Conservation (phyloP, 768 basidiomycete species). For the Gloeostereum incarnatum region DNA sequence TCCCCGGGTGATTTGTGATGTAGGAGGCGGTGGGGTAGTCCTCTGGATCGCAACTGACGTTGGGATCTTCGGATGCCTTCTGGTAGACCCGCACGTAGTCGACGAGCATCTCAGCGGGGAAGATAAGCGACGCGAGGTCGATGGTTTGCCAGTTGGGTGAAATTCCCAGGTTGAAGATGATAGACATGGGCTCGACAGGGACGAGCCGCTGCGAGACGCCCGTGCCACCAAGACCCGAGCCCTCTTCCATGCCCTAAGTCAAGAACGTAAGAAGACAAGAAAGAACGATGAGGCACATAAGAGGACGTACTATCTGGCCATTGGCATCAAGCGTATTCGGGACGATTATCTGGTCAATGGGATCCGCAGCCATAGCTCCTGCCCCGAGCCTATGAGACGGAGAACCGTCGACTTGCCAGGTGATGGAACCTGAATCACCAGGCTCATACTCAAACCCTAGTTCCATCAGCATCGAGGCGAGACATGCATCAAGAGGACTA, state of each 20-base stretch:
- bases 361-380: constrained; percentile 34
- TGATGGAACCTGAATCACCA: constrained; percentile 53
- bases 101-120: constrained; percentile 62
- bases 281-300: too few species aligned
- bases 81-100: constrained; percentile 85
- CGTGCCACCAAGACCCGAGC: constrained; percentile 20
- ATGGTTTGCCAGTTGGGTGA: constrained; percentile 58
- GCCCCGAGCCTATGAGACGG: constrained; percentile 45
- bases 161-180: constrained; percentile 56
- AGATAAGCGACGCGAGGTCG: constrained; percentile 45
- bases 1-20: constrained; percentile 43
- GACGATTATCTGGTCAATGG: too few species aligned
- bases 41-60: constrained; percentile 59
- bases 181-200: constrained; percentile 50
- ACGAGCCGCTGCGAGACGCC: constrained; percentile 52
- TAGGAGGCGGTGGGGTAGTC: constrained; percentile 60
- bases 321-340: too few species aligned
- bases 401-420: constrained; percentile 61
- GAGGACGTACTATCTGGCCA: too few species aligned
- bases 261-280: too few species aligned
- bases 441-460: constrained; percentile 67
- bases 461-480: constrained; percentile 1
- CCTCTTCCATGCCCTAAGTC: neutral
- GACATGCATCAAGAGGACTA: constrained; percentile 6
- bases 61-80: constrained; percentile 38